Base-by-base conservation (phyloP, 176 grass and related monocot genomes). In the Zoysia japonica region DNA sequence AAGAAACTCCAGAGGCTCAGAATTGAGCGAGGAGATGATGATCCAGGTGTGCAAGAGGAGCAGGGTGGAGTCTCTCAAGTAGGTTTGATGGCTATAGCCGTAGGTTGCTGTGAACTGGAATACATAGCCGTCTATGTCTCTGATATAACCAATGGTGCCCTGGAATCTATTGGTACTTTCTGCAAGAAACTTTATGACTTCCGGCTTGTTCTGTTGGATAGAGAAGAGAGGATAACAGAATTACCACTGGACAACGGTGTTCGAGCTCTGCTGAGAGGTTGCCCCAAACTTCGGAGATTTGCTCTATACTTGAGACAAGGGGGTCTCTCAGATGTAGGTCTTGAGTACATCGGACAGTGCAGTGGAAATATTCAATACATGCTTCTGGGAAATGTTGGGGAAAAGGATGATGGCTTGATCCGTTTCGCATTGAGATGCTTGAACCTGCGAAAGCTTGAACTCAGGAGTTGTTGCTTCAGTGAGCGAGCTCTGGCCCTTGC, bases 391-490 rank as follows among this genome's bases (percentile, higher is more conserved):
- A 94, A 89, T 66, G 85, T 93, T 11, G 95, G 95, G 54, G 87
- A 94, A 71, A 89, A 90, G 3, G 92, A 98, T 70, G 38, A 67
- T 63, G 95, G 95, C 28, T 65, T 98, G 47, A 75, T 91, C 45
- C 4, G 37, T 56, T 94, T 98, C 50, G 92, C 95, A 59, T 62
- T 28, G n/a, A 92, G 88, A 47, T 94, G 92, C 16, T 67, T 42
- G 45, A 94, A 85, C 38, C 78, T 98, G 78, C 67, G 76, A 70
- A 98, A 98, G 85, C 84, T 94, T 68, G 95, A 98, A 46, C 61
- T 94, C 17, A 85, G 95, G 75, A 89, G 91, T 48, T 97, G 92
- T 67, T 97, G 91, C 77, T 98, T 98, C 77, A 98, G 85, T 14
- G 95, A 97, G 80, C 87, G 19, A 17, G 89, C 89, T 50, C 72